phyloP scores from a whole-genome alignment of 1,284 basidiomycete genomes.

The Neonothopanus nambi region DNA sequence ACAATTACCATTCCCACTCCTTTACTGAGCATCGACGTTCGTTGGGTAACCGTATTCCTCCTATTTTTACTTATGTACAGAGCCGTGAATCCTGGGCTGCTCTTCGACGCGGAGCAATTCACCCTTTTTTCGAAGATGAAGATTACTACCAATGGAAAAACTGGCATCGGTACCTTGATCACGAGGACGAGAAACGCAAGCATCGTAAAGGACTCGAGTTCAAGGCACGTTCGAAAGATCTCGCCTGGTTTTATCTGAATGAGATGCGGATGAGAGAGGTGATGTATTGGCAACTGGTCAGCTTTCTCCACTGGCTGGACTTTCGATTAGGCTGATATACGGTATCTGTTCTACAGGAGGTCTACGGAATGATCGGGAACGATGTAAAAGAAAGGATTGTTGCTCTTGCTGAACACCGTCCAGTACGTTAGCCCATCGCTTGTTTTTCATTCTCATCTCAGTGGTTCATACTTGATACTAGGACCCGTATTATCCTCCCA shows the following conservation, averaged over 20 bases:
- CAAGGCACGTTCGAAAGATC: slow-evolving; percentile 32
- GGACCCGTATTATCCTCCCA: slow-evolving; percentile 38
- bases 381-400: slow-evolving; percentile 30
- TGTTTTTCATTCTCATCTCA: background rate
- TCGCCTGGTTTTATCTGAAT: slow-evolving; percentile 38
- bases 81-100: slow-evolving; percentile 46
- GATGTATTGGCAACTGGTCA: slow-evolving; percentile 33
- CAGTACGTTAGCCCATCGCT: no score
- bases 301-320: background rate
- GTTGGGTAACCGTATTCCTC: no score
- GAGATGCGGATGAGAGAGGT: slow-evolving; percentile 36
- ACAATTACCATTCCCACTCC: no score
- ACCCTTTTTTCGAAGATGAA: slow-evolving; percentile 39
- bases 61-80: no score
- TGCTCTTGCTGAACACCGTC: slow-evolving; percentile 25
- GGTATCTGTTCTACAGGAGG: slow-evolving; percentile 23
- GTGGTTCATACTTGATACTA: slow-evolving; percentile 15
- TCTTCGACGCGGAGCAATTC: slow-evolving; percentile 36
- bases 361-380: slow-evolving; percentile 26
- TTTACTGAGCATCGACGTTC: no score
- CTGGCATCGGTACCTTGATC: slow-evolving; percentile 39
- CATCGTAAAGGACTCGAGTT: slow-evolving; percentile 36
- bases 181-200: slow-evolving; percentile 33
- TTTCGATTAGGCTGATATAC: background rate
- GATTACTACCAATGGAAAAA: slow-evolving; percentile 40